Percentiles rank a stretch among this genome's conserved stretches.
Evolutionary conservation across 2,329 filamentous ascomycete genomes (phyloP).

Genomic region (Claviceps sp.): DNA sequence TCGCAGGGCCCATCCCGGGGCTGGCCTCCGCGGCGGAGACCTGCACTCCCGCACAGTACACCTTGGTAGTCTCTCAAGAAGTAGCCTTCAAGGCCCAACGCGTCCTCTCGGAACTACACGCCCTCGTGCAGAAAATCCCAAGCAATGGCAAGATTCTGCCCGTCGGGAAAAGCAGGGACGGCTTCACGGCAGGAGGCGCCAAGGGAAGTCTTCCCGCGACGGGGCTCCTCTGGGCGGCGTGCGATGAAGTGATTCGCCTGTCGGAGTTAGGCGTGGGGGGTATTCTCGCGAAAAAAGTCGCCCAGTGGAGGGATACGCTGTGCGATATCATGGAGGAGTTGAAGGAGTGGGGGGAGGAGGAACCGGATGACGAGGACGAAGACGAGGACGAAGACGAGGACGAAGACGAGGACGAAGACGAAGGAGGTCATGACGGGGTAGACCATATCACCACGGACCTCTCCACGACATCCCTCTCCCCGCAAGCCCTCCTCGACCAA

Average conservation of each 20-base stretch:
- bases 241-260: conserved; percentile 57
- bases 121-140: conserved; percentile 47
- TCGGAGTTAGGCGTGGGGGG: conserved; percentile 55
- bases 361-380: conserved; percentile 27
- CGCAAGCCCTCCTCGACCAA: conserved; percentile 51
- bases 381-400: conserved; percentile 15
- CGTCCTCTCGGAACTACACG: conserved; percentile 48
- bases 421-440: conserved; percentile 14
- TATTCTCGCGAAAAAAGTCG: conserved; percentile 55
- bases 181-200: conserved; percentile 24
- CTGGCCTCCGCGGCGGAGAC: conserved; percentile 58
- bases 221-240: conserved; percentile 71
- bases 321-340: conserved; percentile 77
- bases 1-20: conserved; percentile 58
- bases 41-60: conserved; percentile 49
- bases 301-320: conserved; percentile 61
- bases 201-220: conserved; percentile 51
- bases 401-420: conserved; percentile 15
- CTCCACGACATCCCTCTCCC: conserved; percentile 11
- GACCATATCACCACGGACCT: conserved; percentile 24
- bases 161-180: conserved; percentile 9
- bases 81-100: conserved; percentile 44
- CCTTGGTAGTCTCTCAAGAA: conserved; percentile 49
- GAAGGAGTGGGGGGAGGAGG: conserved; percentile 74
- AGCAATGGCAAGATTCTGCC: conserved; percentile 40